These are phyloP conservation scores for Aspergillus cavernicola DNA, from an alignment of 495 filamentous ascomycete genomes.

Conservation along the genomic window DNA sequence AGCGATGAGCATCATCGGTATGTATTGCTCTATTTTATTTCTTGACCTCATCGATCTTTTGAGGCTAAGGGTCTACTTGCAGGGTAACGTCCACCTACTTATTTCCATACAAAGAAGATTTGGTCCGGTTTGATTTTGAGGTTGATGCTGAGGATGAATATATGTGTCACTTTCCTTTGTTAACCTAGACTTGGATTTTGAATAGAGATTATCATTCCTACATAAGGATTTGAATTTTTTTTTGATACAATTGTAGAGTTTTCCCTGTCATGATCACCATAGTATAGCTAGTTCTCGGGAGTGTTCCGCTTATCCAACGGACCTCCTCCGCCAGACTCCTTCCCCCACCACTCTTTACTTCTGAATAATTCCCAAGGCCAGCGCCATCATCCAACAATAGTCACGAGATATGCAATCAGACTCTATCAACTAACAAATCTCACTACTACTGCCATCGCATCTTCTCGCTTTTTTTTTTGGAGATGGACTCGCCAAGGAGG, in stretches of 20 bases:
- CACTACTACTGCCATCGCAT: too few species aligned
- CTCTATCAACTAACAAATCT: too few species aligned
- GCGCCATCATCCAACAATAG: neutral
- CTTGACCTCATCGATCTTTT: neutral
- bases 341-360: neutral
- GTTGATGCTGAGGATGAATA: conserved; percentile 37
- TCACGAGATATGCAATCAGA: too few species aligned
- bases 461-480: neutral
- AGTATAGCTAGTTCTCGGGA: neutral
- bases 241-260: too few species aligned
- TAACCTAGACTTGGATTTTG: neutral
- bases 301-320: neutral
- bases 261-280: too few species aligned
- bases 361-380: neutral
- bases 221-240: neutral
- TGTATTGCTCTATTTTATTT: neutral
- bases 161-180: conserved; percentile 29
- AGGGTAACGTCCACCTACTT: conserved; percentile 42
- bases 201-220: neutral
- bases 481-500: conserved; percentile 29
- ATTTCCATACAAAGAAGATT: conserved; percentile 45
- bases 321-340: neutral
- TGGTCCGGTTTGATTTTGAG: conserved; percentile 49
- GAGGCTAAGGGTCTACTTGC: neutral
- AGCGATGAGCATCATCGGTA: conserved; percentile 46